A percentile compares a stretch with the other conserved stretches of the same genome.
phyloP scores from a whole-genome alignment of 2,329 filamentous ascomycete genomes.

The Tolypocladium tropicale region DNA sequence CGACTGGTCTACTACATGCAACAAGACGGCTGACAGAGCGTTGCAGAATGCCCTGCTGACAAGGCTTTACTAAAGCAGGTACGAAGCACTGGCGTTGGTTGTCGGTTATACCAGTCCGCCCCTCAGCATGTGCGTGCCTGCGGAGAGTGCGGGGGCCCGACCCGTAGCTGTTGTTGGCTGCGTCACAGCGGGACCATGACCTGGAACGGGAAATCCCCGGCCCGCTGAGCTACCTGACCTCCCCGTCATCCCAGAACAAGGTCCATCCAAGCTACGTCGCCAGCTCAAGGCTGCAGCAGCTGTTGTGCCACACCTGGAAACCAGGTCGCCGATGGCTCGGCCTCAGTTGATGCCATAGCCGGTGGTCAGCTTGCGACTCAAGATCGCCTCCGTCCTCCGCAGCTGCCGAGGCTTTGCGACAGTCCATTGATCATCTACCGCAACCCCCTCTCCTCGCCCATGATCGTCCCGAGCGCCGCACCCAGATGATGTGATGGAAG shows the following conservation, averaged over 20 bases:
- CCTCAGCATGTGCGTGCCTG: neutral
- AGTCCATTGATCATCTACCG: neutral
- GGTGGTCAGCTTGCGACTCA: neutral
- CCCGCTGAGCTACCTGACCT: neutral
- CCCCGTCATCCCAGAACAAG: neutral
- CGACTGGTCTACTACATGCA: too few species aligned
- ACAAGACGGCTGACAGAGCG: too few species aligned
- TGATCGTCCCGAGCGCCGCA: neutral
- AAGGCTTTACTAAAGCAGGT: too few species aligned
- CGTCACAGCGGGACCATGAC: neutral
- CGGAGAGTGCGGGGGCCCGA: neutral
- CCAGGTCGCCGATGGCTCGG: neutral
- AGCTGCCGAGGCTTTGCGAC: neutral
- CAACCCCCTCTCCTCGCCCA: neutral
- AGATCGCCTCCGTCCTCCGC: neutral
- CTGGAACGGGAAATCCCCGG: constrained; percentile 1
- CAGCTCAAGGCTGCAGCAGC: neutral
- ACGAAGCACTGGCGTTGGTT: too few species aligned
- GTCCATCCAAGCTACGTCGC: neutral
- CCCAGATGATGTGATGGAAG: constrained; percentile 25
- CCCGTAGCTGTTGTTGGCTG: neutral
- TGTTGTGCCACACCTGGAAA: neutral
- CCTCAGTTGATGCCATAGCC: neutral
- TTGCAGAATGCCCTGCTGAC: too few species aligned
- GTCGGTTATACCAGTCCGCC: too few species aligned